These are phyloP conservation scores for Didymella pinodella DNA, from an alignment of 2,329 filamentous ascomycete genomes.

Conservation along the genomic window DNA sequence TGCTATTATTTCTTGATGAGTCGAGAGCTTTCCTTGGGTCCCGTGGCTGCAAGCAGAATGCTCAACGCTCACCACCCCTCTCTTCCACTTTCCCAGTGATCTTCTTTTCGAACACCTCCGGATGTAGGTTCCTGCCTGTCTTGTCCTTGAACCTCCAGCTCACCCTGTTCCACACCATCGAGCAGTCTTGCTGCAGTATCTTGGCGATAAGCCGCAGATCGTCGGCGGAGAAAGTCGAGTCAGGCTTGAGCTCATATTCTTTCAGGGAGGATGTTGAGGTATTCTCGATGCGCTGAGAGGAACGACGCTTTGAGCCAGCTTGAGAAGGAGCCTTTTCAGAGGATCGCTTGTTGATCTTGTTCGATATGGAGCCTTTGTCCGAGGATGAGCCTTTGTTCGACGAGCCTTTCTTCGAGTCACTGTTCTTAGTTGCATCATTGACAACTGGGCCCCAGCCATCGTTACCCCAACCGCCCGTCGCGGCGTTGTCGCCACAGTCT, in stretches of 20 bases:
- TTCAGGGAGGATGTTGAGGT: constrained; percentile 2
- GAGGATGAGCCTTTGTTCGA: not conserved
- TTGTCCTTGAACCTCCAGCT: constrained; percentile 59
- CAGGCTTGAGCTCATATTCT: constrained; percentile 37
- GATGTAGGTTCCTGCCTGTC: constrained; percentile 57
- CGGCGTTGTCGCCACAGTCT: not conserved
- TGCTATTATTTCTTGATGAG: not conserved
- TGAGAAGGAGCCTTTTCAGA: constrained; percentile 16
- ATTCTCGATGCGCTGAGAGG: not conserved
- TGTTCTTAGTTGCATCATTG: not conserved
- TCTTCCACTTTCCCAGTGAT: constrained; percentile 39
- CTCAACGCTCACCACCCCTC: constrained; percentile 1
- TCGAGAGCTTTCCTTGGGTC: not conserved
- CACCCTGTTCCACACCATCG: constrained; percentile 57
- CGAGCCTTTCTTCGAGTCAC: not conserved
- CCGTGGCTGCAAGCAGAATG: not conserved
- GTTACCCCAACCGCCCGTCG: not conserved
- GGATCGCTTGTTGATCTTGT: not conserved
- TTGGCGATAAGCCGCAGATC: constrained; percentile 54
- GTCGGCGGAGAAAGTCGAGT: constrained; percentile 37
- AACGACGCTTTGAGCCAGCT: not conserved
- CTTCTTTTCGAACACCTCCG: constrained; percentile 55
- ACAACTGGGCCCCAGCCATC: not conserved
- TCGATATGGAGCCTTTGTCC: not conserved
- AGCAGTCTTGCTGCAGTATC: constrained; percentile 55